Percentiles rank a stretch among this genome's conserved stretches.
Evolutionary conservation across 805 yeast genomes (phyloP).

Genomic region (Teunomyces cretensis): DNA sequence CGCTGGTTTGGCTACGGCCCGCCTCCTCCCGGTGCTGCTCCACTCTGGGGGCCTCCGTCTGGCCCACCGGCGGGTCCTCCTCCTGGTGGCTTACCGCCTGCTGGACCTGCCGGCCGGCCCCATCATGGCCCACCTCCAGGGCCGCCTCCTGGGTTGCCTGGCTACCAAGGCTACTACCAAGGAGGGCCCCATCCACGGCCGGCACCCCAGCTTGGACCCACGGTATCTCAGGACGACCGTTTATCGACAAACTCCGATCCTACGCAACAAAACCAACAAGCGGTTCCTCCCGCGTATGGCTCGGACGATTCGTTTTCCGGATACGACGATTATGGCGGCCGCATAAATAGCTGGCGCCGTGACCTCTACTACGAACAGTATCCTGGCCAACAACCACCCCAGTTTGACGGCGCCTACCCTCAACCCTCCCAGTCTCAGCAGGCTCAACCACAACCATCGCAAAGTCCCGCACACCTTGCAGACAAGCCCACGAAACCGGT

Average conservation of each 20-base stretch:
- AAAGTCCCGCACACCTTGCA: too few relatives aligned
- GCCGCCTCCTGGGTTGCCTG: not conserved
- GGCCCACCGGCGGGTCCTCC: not conserved
- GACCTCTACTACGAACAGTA: not conserved
- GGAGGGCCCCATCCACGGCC: not conserved
- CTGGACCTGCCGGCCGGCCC: not conserved
- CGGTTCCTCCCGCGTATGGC: not conserved
- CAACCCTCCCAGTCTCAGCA: too few relatives aligned
- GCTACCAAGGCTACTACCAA: not conserved
- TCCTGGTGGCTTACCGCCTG: not conserved
- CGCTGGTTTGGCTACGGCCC: constrained; percentile 1
- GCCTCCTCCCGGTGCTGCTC: not conserved
- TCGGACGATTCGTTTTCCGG: not conserved
- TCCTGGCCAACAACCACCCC: not conserved
- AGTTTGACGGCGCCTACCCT: not conserved
- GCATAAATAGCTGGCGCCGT: not conserved
- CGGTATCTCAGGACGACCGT: not conserved
- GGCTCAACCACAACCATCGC: not conserved
- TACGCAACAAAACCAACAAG: not conserved
- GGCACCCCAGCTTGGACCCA: not conserved
- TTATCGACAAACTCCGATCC: not conserved
- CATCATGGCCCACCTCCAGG: not conserved
- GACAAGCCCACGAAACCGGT: not conserved
- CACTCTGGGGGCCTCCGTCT: not conserved
- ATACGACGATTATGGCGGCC: not conserved